Evolutionary conservation across 768 basidiomycete genomes (phyloP).

Genomic region (Hydnomerulius pinastri): DNA sequence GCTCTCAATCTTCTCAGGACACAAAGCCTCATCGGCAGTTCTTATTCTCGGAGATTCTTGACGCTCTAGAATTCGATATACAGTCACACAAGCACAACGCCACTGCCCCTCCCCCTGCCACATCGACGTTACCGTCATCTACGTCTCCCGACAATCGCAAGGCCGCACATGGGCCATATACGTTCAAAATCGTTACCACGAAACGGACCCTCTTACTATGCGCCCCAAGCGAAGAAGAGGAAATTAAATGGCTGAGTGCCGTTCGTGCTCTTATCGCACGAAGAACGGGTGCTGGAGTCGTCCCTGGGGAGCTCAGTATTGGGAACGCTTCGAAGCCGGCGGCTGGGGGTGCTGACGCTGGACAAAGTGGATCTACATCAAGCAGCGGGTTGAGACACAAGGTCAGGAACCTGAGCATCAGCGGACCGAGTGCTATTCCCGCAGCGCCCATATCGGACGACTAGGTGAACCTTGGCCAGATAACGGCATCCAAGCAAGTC

Average conservation of each 20-base stretch:
- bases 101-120: conserved; percentile 32
- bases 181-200: conserved; percentile 96
- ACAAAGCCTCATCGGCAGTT: conserved; percentile 87
- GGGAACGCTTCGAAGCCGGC: conserved; percentile 15
- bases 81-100: conserved; percentile 51
- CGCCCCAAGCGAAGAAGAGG: conserved; percentile 96
- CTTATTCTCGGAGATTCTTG: conserved; percentile 80
- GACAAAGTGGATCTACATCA: conserved; percentile 25
- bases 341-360: conserved; percentile 14
- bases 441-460: conserved; percentile 25
- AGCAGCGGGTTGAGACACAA: conserved; percentile 45
- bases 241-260: conserved; percentile 97
- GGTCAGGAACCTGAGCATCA: conserved; percentile 49
- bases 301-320: conserved; percentile 46
- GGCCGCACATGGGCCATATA: conserved; percentile 51
- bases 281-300: conserved; percentile 52
- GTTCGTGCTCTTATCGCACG: conserved; percentile 88
- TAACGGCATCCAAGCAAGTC: conserved; percentile 23
- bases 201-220: conserved; percentile 87
- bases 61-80: conserved; percentile 87
- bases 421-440: conserved; percentile 30
- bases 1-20: conserved; percentile 56
- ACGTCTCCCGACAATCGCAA: conserved; percentile 42
- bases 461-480: conserved; percentile 4
- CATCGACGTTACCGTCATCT: conserved; percentile 36